phyloP scores from a whole-genome alignment of 2,329 filamentous ascomycete species.

The Colletotrichum orbiculare region DNA sequence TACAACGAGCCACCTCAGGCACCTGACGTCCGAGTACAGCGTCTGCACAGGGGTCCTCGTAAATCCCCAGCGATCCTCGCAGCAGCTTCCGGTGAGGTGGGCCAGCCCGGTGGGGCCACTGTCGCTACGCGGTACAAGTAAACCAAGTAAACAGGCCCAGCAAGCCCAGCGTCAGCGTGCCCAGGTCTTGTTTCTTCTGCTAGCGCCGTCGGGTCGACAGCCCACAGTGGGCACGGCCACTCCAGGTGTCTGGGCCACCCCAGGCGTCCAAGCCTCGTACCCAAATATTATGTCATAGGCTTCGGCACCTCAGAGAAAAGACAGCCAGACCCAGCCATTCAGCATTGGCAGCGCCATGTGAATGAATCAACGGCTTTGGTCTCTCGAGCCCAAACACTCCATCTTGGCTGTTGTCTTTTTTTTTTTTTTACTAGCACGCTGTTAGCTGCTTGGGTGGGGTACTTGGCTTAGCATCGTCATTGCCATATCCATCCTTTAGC shows the following conservation, averaged over 20 bases:
- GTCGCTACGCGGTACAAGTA: background rate
- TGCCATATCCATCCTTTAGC: constrained; percentile 2
- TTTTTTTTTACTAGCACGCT: background rate
- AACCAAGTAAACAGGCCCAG: too few species aligned
- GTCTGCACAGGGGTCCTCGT: constrained; percentile 19
- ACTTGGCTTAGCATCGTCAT: constrained; percentile 23
- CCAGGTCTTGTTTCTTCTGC: constrained; percentile 10
- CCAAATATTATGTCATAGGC: constrained; percentile 36
- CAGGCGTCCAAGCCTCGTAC: constrained; percentile 1
- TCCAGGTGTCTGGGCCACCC: constrained; percentile 22
- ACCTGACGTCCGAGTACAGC: background rate
- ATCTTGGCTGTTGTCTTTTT: background rate
- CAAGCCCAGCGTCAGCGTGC: background rate
- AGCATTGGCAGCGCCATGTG: constrained; percentile 21
- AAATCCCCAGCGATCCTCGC: constrained; percentile 34
- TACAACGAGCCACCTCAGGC: too few species aligned
- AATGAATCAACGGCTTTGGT: constrained; percentile 2
- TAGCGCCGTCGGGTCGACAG: constrained; percentile 22
- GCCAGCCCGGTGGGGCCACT: constrained; percentile 7
- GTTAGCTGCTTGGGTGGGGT: background rate
- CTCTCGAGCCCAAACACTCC: too few species aligned
- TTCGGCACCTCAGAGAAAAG: background rate
- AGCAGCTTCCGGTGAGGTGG: constrained; percentile 34
- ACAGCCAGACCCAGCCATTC: too few species aligned
- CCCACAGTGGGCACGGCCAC: constrained; percentile 14